phyloP scores from a whole-genome alignment of 805 yeast genomes.

The Tetrapisispora arboricola region DNA sequence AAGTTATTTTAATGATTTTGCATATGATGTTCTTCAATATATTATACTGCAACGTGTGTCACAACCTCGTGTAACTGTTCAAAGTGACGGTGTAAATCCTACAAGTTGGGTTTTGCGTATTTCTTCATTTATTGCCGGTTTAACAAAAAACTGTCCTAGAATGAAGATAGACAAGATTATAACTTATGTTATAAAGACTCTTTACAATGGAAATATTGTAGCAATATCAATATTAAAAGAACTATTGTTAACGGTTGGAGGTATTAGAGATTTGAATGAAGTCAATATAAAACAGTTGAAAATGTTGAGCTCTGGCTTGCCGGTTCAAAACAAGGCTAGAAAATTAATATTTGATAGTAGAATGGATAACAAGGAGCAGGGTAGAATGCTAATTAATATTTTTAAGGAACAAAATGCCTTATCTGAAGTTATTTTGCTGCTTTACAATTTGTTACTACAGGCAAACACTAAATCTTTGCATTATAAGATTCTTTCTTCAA shows the following conservation, averaged over 20 bases:
- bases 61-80: conserved; percentile 54
- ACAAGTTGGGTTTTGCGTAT: conserved; percentile 80
- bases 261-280: conserved; percentile 60
- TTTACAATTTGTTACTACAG: conserved; percentile 39
- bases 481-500: conserved; percentile 60
- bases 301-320: conserved; percentile 52
- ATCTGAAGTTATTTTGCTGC: conserved; percentile 55
- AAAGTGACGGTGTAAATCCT: conserved; percentile 70
- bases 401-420: conserved; percentile 37
- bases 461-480: conserved; percentile 36
- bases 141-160: conserved; percentile 42
- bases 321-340: conserved; percentile 47
- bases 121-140: conserved; percentile 65
- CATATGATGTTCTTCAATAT: conserved; percentile 77
- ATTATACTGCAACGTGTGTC: conserved; percentile 64
- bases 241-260: conserved; percentile 63
- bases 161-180: conserved; percentile 59
- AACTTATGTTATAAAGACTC: conserved; percentile 47
- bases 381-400: conserved; percentile 38
- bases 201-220: conserved; percentile 49
- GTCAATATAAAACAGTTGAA: conserved; percentile 56
- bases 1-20: conserved; percentile 58
- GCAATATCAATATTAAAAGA: conserved; percentile 59
- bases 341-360: conserved; percentile 45
- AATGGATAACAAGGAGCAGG: conserved; percentile 37